Conservation (phyloP, 345 rosid species). For the Gossypioides kirkii region DNA sequence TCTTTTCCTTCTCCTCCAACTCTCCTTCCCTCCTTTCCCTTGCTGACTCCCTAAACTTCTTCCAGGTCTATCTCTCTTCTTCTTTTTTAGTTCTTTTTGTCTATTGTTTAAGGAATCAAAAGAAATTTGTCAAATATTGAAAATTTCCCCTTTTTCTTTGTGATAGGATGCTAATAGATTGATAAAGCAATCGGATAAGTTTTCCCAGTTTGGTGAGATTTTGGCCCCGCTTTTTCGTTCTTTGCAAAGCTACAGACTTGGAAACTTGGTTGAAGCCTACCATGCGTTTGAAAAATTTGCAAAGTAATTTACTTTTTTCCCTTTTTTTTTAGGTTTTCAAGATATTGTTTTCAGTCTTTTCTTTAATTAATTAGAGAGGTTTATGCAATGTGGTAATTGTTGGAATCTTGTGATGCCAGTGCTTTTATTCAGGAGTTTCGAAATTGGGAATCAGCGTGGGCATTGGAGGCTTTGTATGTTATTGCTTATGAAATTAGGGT, state of each 20-base stretch:
- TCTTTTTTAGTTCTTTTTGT: background rate
- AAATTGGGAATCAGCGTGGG: slow-evolving; percentile 98
- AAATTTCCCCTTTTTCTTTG: background rate
- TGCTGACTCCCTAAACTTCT: slow-evolving; percentile 79
- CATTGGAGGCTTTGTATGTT: slow-evolving; percentile 76
- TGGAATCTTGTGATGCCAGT: slow-evolving; percentile 31
- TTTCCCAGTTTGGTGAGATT: slow-evolving; percentile 66
- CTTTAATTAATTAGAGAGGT: background rate
- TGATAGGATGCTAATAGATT: slow-evolving; percentile 65
- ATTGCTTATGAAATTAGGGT: slow-evolving; percentile 88
- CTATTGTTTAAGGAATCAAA: background rate
- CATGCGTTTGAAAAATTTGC: slow-evolving; percentile 78
- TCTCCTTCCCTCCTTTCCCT: slow-evolving; percentile 56
- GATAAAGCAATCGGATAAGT: slow-evolving; percentile 73
- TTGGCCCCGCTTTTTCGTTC: slow-evolving; percentile 63
- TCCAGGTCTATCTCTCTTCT: slow-evolving; percentile 33
- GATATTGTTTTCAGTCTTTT: background rate
- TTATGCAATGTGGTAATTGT: background rate
- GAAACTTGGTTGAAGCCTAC: slow-evolving; percentile 70
- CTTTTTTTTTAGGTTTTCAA: background rate
- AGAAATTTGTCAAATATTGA: background rate
- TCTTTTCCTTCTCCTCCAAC: slow-evolving; percentile 67
- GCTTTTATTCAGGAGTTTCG: slow-evolving; percentile 97
- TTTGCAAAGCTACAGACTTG: slow-evolving; percentile 62
- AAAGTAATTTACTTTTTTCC: slow-evolving; percentile 34